phyloP scores from a whole-genome alignment of 441 rosid genomes.

The Arabidopsis hybrid region DNA sequence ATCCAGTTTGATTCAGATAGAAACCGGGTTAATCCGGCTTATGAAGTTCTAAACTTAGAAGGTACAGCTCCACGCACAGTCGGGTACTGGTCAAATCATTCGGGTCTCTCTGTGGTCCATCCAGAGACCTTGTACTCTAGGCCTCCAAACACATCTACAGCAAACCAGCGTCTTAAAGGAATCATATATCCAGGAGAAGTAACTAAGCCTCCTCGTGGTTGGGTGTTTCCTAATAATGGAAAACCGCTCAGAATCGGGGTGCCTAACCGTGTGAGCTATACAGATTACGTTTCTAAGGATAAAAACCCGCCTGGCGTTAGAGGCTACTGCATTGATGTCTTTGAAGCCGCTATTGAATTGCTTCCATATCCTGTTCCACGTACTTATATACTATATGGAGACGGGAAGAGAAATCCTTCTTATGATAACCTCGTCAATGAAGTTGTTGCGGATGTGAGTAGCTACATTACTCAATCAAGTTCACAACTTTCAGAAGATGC shows the following conservation, averaged over 20 bases:
- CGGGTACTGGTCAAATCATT: constrained; percentile 88
- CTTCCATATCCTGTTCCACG: constrained; percentile 87
- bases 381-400: constrained; percentile 65
- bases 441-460: constrained; percentile 75
- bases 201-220: constrained; percentile 66
- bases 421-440: constrained; percentile 63
- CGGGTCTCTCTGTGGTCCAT: constrained; percentile 68
- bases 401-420: constrained; percentile 68
- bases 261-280: constrained; percentile 75
- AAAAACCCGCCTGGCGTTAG: constrained; percentile 68
- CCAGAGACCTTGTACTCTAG: constrained; percentile 69
- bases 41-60: constrained; percentile 78
- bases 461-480: too few relatives aligned
- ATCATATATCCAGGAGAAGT: constrained; percentile 88
- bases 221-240: constrained; percentile 95
- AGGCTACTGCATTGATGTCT: constrained; percentile 91
- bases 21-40: constrained; percentile 75
- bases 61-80: constrained; percentile 71
- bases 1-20: constrained; percentile 68
- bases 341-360: constrained; percentile 85
- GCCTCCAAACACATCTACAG: constrained; percentile 55
- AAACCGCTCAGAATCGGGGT: constrained; percentile 75
- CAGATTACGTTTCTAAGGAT: constrained; percentile 64
- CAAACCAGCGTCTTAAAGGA: constrained; percentile 57
- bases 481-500: too few relatives aligned